Evolutionary conservation across 805 yeast species (phyloP).

Genomic region (Metschnikowia shivogae): DNA sequence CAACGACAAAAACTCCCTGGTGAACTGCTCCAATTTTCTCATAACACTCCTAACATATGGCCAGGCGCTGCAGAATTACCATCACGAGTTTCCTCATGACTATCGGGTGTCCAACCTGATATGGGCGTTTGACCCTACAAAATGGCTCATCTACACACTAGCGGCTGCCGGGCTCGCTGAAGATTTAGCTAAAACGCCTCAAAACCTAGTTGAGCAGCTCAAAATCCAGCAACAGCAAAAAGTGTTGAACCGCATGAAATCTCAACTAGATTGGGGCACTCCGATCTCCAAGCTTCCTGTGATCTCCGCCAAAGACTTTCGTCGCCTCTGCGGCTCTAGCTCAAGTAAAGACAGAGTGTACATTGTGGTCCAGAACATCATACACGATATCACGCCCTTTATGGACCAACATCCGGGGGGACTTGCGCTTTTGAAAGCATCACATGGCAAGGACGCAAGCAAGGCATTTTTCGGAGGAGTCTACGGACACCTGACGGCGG

Average conservation of each 20-base stretch:
- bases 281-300: slow-evolving; percentile 85
- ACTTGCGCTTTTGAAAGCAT: slow-evolving; percentile 65
- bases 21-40: slow-evolving; percentile 55
- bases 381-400: slow-evolving; percentile 90
- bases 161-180: slow-evolving; percentile 54
- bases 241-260: slow-evolving; percentile 68
- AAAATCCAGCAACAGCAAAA: slow-evolving; percentile 67
- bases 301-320: slow-evolving; percentile 45
- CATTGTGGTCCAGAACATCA: slow-evolving; percentile 84
- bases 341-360: slow-evolving; percentile 49
- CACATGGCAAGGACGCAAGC: slow-evolving; percentile 91
- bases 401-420: slow-evolving; percentile 96
- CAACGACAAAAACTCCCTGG: slow-evolving; percentile 60
- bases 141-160: slow-evolving; percentile 59
- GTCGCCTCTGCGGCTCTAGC: slow-evolving; percentile 33
- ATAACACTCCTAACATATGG: slow-evolving; percentile 73
- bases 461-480: slow-evolving; percentile 95
- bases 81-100: slow-evolving; percentile 92
- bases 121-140: slow-evolving; percentile 84
- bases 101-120: slow-evolving; percentile 70
- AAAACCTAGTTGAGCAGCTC: slow-evolving; percentile 61
- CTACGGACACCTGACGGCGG: slow-evolving; percentile 89
- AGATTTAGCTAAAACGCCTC: slow-evolving; percentile 58
- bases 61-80: slow-evolving; percentile 89
- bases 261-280: slow-evolving; percentile 88